Evolutionary conservation across 116 monocot genomes (phyloP).

Genomic region (Posidonia oceanica): DNA sequence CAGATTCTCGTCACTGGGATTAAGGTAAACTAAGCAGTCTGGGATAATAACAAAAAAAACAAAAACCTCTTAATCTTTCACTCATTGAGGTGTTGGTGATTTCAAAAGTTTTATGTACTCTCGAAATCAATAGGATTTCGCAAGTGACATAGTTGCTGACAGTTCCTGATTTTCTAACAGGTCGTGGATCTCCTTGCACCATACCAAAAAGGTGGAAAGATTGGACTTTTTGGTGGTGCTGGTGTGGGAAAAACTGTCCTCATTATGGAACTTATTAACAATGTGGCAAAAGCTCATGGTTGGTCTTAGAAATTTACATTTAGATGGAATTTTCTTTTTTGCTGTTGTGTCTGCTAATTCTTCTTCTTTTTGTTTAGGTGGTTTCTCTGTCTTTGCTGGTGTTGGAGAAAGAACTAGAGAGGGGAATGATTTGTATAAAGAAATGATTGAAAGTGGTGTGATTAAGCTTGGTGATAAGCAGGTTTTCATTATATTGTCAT

Average conservation of each 20-base stretch:
- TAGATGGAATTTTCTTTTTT: not conserved
- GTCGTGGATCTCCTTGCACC: conserved; percentile 84
- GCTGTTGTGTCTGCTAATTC: too few relatives aligned
- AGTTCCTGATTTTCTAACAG: conserved; percentile 7
- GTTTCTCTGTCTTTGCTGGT: conserved; percentile 81
- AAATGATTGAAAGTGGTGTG: conserved; percentile 88
- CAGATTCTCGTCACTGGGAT: conserved; percentile 84
- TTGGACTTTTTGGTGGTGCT: conserved; percentile 83
- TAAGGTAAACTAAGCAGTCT: conserved; percentile 27
- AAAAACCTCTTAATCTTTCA: too few relatives aligned
- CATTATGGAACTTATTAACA: conserved; percentile 82
- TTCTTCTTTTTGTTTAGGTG: conserved; percentile 25
- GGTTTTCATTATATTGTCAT: conserved; percentile 9
- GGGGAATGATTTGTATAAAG: conserved; percentile 79
- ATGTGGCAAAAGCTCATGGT: conserved; percentile 91
- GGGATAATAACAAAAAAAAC: too few relatives aligned
- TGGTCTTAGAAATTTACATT: not conserved
- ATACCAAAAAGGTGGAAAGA: conserved; percentile 82
- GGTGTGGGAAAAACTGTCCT: conserved; percentile 81
- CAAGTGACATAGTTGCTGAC: not conserved
- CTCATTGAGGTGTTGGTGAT: too few relatives aligned
- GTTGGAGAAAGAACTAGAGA: conserved; percentile 77
- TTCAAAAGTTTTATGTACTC: too few relatives aligned
- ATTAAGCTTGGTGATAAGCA: conserved; percentile 85
- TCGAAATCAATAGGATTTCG: too few relatives aligned